Conservation (phyloP, 768 basidiomycete species). For the Serendipita indica region DNA sequence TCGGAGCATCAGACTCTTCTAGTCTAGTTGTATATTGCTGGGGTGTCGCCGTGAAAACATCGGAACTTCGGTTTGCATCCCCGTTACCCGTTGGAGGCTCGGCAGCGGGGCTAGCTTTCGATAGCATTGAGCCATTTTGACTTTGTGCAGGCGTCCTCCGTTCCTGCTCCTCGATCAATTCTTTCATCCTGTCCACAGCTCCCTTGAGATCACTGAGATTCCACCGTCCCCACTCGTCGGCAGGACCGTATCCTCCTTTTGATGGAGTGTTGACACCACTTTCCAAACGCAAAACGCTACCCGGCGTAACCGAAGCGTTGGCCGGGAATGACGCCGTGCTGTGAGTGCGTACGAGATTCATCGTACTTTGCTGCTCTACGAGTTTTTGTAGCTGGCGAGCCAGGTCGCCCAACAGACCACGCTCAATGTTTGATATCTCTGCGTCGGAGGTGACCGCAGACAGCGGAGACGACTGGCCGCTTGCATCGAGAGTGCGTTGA, state of each 20-base stretch:
- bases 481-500: too few relatives aligned
- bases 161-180: slow-evolving; percentile 1
- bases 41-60: background rate
- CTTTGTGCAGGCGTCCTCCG: background rate
- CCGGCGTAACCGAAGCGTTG: background rate
- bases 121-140: background rate
- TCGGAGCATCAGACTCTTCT: background rate
- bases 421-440: background rate
- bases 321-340: background rate
- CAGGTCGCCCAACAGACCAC: background rate
- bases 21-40: too few relatives aligned
- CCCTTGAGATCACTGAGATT: background rate
- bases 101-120: background rate
- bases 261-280: background rate
- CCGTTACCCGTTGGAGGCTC: too few relatives aligned
- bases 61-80: too few relatives aligned
- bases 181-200: slow-evolving; percentile 1
- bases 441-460: too few relatives aligned
- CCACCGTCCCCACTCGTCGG: slow-evolving; percentile 3
- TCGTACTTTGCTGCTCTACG: slow-evolving; percentile 1
- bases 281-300: background rate
- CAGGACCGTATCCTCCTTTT: background rate
- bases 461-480: too few relatives aligned
- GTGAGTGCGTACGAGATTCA: background rate
- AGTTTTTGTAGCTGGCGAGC: background rate